phyloP scores from a whole-genome alignment of 345 rosid species.

The Diplotaxis tenuifolia region DNA sequence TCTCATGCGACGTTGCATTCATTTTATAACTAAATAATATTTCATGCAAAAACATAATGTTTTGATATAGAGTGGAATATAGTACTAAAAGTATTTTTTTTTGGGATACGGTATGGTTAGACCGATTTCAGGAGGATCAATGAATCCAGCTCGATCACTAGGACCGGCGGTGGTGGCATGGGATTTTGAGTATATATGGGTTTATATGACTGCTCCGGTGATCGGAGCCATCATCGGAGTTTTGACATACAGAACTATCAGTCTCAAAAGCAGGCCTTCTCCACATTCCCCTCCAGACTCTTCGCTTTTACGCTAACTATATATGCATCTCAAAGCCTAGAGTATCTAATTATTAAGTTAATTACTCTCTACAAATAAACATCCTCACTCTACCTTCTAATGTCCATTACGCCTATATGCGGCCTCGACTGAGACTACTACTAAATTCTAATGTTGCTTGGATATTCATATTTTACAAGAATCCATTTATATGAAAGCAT shows the following conservation, averaged over 20 bases:
- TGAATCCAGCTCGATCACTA: constrained; percentile 89
- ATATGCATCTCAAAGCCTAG: background rate
- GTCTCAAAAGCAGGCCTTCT: constrained; percentile 39
- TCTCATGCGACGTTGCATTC: no score
- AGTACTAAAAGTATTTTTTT: background rate
- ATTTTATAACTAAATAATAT: no score
- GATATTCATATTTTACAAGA: background rate
- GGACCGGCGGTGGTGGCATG: constrained; percentile 83
- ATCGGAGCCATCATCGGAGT: constrained; percentile 66
- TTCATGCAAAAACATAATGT: no score
- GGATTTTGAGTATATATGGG: constrained; percentile 70
- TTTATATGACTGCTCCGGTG: constrained; percentile 69
- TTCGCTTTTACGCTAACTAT: constrained; percentile 27
- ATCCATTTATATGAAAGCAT: background rate
- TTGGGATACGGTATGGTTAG: constrained; percentile 37
- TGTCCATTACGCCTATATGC: background rate
- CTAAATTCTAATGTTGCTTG: background rate
- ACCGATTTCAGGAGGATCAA: constrained; percentile 91
- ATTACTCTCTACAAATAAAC: constrained; percentile 3
- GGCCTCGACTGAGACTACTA: background rate
- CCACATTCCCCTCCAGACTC: constrained; percentile 38
- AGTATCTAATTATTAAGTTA: background rate
- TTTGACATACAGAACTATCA: constrained; percentile 44
- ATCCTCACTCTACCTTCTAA: background rate
- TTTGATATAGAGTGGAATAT: no score